Evolutionary conservation across 1,284 basidiomycete species (phyloP).

Genomic region (Trametes sp.): DNA sequence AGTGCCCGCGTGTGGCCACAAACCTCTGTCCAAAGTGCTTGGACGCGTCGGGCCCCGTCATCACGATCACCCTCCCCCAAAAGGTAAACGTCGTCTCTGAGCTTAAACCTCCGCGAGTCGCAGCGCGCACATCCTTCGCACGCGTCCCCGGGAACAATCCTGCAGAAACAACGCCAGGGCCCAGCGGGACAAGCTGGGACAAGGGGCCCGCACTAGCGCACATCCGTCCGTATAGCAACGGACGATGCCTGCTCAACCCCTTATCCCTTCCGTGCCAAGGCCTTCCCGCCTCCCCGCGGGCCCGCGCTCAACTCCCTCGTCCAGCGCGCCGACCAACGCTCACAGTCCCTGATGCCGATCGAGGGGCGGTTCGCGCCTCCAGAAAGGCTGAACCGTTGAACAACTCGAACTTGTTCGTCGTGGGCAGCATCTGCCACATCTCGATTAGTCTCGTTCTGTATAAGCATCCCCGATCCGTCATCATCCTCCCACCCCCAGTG

Average conservation of each 20-base stretch:
- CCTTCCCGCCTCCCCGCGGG: not conserved
- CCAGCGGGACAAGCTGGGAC: not conserved
- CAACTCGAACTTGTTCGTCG: too few relatives aligned
- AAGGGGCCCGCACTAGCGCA: not conserved
- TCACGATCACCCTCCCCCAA: not conserved
- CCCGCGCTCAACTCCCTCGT: not conserved
- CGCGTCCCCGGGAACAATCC: not conserved
- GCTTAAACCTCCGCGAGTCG: not conserved
- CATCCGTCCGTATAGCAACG: constrained; percentile 10
- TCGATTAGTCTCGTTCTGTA: not conserved
- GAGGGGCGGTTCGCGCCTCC: not conserved
- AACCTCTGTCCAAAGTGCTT: not conserved
- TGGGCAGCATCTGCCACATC: not conserved
- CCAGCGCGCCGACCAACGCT: not conserved
- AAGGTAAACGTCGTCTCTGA: not conserved
- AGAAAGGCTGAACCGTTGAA: too few relatives aligned
- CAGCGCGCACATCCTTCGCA: not conserved
- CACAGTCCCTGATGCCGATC: constrained; percentile 1
- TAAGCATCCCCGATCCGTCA: not conserved
- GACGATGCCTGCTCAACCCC: constrained; percentile 1
- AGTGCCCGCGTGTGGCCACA: too few relatives aligned
- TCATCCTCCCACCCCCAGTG: too few relatives aligned
- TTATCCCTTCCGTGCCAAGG: constrained; percentile 9
- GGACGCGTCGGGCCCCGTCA: too few relatives aligned
- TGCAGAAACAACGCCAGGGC: not conserved